Percentiles rank a stretch among this genome's conserved stretches.
Evolutionary conservation across 306 rosid species (phyloP).

Genomic region (Malus sieversii): DNA sequence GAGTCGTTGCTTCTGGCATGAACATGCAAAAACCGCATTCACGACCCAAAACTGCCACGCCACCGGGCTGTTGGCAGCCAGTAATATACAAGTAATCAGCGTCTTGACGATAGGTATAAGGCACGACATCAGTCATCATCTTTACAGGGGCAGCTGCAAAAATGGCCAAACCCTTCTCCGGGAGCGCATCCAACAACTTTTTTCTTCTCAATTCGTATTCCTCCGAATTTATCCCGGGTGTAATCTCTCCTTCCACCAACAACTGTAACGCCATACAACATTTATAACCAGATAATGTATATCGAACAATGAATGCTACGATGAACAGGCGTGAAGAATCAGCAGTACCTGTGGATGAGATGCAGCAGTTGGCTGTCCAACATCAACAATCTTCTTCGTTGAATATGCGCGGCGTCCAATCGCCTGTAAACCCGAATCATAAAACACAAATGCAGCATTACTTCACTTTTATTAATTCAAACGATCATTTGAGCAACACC

Average conservation of each 20-base stretch:
- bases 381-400: conserved; percentile 39
- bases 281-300: background rate
- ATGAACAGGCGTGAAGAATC: conserved; percentile 1
- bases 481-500: background rate
- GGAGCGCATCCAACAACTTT: conserved; percentile 74
- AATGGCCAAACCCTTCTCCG: conserved; percentile 77
- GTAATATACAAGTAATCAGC: conserved; percentile 78
- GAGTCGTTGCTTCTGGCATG: conserved; percentile 75
- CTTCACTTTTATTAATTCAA: background rate
- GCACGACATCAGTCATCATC: conserved; percentile 97
- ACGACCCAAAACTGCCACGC: conserved; percentile 76
- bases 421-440: conserved; percentile 34
- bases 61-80: conserved; percentile 96
- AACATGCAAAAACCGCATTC: conserved; percentile 88
- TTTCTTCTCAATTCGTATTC: conserved; percentile 73
- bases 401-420: conserved; percentile 42
- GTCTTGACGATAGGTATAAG: conserved; percentile 86
- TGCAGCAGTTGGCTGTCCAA: conserved; percentile 83
- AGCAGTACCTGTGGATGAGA: conserved; percentile 71
- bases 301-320: background rate
- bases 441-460: conserved; percentile 2
- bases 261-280: conserved; percentile 39
- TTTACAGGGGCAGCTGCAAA: conserved; percentile 86
- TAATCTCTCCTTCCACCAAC: conserved; percentile 76
- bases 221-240: conserved; percentile 66